A percentile compares a stretch with the other conserved stretches of the same genome.
These are phyloP conservation scores for Phaffomyces antillensis DNA, from an alignment of 805 yeast genomes.

Conservation along the genomic window DNA sequence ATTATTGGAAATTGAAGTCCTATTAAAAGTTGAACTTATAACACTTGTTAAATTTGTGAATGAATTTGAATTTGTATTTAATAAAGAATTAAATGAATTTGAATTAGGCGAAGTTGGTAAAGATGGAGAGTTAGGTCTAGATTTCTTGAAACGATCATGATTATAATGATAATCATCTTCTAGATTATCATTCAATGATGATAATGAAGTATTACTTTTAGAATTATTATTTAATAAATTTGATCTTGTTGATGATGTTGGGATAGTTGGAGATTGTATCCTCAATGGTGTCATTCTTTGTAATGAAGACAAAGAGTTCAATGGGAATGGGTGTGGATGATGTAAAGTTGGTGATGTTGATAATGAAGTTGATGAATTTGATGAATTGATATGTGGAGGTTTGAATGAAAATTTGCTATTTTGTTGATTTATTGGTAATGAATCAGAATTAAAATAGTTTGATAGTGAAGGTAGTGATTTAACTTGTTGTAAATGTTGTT, in stretches of 20 bases:
- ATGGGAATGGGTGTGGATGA: constrained; percentile 21
- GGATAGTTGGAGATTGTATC: constrained; percentile 20
- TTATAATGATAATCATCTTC: constrained; percentile 34
- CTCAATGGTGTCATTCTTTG: constrained; percentile 59
- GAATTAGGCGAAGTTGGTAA: constrained; percentile 16
- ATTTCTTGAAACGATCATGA: constrained; percentile 27
- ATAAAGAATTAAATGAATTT: constrained; percentile 9
- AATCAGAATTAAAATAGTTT: constrained; percentile 12
- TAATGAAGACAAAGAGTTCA: constrained; percentile 40
- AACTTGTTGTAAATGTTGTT: constrained; percentile 21
- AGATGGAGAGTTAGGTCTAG: constrained; percentile 32
- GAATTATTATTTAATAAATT: constrained; percentile 18
- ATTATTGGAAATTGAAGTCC: constrained; percentile 11
- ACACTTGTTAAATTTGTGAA: constrained; percentile 20
- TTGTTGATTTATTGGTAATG: constrained; percentile 1
- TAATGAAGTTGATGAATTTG: constrained; percentile 12
- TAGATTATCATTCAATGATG: constrained; percentile 28
- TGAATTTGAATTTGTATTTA: constrained; percentile 8
- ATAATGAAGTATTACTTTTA: constrained; percentile 21
- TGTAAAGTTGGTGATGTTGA: constrained; percentile 15
- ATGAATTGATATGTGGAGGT: constrained; percentile 12
- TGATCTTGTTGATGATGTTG: constrained; percentile 11
- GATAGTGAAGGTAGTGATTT: constrained; percentile 24
- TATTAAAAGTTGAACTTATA: constrained; percentile 15
- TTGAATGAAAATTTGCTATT: constrained; percentile 8